Percentiles rank a stretch among this genome's conserved stretches.
Evolutionary conservation across 106 monocot genomes (phyloP).

Genomic region (Allium cepa): DNA sequence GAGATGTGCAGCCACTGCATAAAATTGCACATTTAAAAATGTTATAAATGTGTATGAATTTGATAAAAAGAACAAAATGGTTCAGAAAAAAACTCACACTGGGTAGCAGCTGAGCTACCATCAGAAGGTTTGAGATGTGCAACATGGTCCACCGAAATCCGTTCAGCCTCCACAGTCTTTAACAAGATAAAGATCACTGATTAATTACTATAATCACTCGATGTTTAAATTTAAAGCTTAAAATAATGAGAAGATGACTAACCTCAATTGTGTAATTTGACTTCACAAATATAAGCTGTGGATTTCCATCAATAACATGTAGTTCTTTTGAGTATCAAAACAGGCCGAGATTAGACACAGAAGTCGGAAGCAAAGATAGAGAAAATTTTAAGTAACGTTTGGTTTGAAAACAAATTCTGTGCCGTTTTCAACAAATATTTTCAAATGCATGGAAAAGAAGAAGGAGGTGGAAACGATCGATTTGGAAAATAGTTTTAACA

Average conservation of each 20-base stretch:
- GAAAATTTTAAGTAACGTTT: too few species aligned
- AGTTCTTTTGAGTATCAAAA: constrained; percentile 38
- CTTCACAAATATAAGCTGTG: constrained; percentile 93
- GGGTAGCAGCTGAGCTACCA: constrained; percentile 98
- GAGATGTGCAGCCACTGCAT: constrained; percentile 83
- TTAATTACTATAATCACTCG: not conserved
- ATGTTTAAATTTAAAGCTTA: not conserved
- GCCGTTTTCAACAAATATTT: too few species aligned
- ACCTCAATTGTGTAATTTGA: constrained; percentile 98
- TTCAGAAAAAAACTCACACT: constrained; percentile 39
- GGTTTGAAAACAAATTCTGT: too few species aligned
- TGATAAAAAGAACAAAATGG: too few species aligned
- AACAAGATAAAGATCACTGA: constrained; percentile 6
- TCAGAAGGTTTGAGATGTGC: constrained; percentile 99
- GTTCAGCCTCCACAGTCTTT: constrained; percentile 96
- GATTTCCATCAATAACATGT: constrained; percentile 97
- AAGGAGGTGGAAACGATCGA: too few species aligned
- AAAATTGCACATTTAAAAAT: too few species aligned
- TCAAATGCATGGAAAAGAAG: too few species aligned
- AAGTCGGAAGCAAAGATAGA: too few species aligned
- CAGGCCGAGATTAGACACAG: too few species aligned
- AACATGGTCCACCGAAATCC: constrained; percentile 98
- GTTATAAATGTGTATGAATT: too few species aligned
- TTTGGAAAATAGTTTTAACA: too few species aligned
- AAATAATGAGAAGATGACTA: constrained; percentile 9